phyloP scores from a whole-genome alignment of 2,329 filamentous ascomycete species.

The Nigrospora oryzae region DNA sequence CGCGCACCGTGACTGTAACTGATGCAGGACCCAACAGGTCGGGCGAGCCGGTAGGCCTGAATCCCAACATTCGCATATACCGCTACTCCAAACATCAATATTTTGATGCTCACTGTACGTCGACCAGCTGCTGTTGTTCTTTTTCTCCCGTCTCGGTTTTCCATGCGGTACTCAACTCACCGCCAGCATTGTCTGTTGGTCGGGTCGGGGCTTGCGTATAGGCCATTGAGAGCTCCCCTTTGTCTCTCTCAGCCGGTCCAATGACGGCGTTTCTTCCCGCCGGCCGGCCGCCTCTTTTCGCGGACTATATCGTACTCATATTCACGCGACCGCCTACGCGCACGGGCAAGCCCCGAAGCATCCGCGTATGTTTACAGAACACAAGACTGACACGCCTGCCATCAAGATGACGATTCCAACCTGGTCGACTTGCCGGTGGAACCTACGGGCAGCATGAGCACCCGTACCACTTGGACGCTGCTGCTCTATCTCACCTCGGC shows the following conservation, averaged over 20 bases:
- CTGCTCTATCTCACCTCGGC: constrained; percentile 78
- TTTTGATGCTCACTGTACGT: constrained; percentile 85
- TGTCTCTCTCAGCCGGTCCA: too few relatives aligned
- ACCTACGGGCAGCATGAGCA: constrained; percentile 28
- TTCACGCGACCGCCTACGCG: too few relatives aligned
- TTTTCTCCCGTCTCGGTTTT: neutral
- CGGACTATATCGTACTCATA: too few relatives aligned
- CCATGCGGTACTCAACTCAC: neutral
- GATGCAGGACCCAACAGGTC: neutral
- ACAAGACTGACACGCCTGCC: constrained; percentile 4
- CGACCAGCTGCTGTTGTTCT: neutral
- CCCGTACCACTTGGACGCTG: constrained; percentile 83
- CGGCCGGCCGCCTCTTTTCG: too few relatives aligned
- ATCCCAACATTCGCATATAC: constrained; percentile 83
- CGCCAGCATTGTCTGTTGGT: neutral
- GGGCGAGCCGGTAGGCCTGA: constrained; percentile 35
- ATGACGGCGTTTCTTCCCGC: too few relatives aligned
- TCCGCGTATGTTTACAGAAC: neutral
- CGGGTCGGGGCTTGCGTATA: too few relatives aligned
- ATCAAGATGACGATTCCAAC: constrained; percentile 78
- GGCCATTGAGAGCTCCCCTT: too few relatives aligned
- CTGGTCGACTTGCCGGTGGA: constrained; percentile 48
- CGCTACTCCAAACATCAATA: constrained; percentile 80
- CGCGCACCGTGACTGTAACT: constrained; percentile 3
- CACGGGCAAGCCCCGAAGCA: too few relatives aligned